Percentiles rank a stretch among this genome's conserved stretches.
phyloP scores from a whole-genome alignment of 2,329 filamentous ascomycete genomes.

The Helotiales sp. region DNA sequence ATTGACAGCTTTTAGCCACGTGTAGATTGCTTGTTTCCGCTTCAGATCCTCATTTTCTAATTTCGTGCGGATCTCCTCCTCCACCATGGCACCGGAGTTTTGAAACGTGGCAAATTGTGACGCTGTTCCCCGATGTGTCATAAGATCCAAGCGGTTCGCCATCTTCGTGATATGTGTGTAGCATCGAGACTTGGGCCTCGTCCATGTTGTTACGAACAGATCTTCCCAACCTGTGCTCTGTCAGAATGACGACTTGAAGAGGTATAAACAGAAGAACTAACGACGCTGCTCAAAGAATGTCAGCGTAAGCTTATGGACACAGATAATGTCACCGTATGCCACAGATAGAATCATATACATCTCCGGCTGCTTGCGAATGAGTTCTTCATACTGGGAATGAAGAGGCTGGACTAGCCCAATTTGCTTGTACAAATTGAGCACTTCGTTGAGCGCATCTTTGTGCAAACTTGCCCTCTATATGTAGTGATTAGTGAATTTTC shows the following conservation, averaged over 20 bases:
- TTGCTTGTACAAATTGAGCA: slow-evolving; percentile 39
- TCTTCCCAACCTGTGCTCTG: slow-evolving; percentile 30
- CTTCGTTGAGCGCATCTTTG: slow-evolving; percentile 35
- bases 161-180: neutral
- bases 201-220: slow-evolving; percentile 36
- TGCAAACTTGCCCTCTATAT: slow-evolving; percentile 31
- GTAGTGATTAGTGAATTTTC: slow-evolving; percentile 1
- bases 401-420: slow-evolving; percentile 40
- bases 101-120: neutral
- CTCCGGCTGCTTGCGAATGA: slow-evolving; percentile 32
- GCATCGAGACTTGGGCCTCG: slow-evolving; percentile 16
- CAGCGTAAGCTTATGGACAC: slow-evolving; percentile 38
- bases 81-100: neutral
- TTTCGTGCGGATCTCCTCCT: slow-evolving; percentile 10
- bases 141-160: neutral
- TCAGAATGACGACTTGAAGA: neutral
- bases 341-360: slow-evolving; percentile 34
- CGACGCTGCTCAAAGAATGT: slow-evolving; percentile 29
- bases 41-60: slow-evolving; percentile 18
- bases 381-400: slow-evolving; percentile 32
- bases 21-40: slow-evolving; percentile 12
- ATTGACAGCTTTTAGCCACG: slow-evolving; percentile 22
- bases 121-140: neutral
- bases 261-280: slow-evolving; percentile 11
- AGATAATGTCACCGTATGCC: slow-evolving; percentile 40